Conservation (phyloP, 1,284 basidiomycete genomes). For the Xerocomus nothofagi region DNA sequence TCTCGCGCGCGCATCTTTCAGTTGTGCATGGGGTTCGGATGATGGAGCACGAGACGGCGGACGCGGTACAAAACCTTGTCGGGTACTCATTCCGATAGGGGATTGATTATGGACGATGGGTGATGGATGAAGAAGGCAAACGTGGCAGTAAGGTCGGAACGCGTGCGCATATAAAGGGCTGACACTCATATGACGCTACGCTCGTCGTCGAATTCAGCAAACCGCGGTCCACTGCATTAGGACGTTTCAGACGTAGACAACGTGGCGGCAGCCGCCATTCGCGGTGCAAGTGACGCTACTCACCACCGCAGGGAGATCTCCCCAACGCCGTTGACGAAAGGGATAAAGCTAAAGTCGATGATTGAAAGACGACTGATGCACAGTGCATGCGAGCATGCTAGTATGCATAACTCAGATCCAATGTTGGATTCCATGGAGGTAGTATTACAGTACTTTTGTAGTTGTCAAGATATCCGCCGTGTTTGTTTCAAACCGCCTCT, state of each 20-base stretch:
- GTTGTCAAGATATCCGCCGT: background rate
- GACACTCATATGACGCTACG: slow-evolving; percentile 5
- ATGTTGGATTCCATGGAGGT: too few relatives aligned
- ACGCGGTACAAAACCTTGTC: slow-evolving; percentile 30
- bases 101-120: background rate
- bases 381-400: too few relatives aligned
- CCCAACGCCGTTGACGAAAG: too few relatives aligned
- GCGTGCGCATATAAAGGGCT: slow-evolving; percentile 11
- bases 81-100: slow-evolving; percentile 26
- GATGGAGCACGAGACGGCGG: slow-evolving; percentile 9
- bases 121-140: background rate
- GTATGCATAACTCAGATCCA: too few relatives aligned
- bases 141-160: background rate
- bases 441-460: too few relatives aligned
- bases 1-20: slow-evolving; percentile 2
- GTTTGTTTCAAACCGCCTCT: too few relatives aligned
- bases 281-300: background rate
- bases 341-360: too few relatives aligned
- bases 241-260: too few relatives aligned
- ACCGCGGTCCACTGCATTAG: background rate
- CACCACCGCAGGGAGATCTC: too few relatives aligned
- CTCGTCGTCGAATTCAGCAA: background rate
- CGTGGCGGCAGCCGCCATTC: background rate
- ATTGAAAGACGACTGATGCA: too few relatives aligned
- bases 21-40: slow-evolving; percentile 10